Evolutionary conservation across 148 eudicot species (phyloP).

Genomic region (Fagopyrum homotropicum): DNA sequence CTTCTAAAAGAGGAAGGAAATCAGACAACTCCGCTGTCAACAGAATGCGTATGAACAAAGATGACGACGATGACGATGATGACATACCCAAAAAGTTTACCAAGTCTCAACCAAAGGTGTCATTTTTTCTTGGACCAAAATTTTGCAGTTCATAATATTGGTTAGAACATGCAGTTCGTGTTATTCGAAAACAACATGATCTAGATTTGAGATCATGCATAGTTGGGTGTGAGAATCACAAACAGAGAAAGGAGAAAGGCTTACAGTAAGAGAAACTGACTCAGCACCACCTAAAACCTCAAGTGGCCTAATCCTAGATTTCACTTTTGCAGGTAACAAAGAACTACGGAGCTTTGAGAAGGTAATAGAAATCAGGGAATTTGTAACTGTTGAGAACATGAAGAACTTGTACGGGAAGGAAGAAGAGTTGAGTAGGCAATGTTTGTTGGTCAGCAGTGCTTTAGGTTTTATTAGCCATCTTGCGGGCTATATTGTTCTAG

Average conservation of each 20-base stretch:
- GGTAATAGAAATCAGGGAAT: background rate
- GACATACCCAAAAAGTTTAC: slow-evolving; percentile 35
- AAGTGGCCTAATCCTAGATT: background rate
- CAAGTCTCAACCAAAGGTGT: slow-evolving; percentile 71
- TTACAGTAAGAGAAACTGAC: background rate
- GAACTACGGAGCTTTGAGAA: slow-evolving; percentile 10
- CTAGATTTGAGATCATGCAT: background rate
- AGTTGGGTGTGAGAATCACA: background rate
- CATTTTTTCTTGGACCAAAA: background rate
- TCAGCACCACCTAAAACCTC: background rate
- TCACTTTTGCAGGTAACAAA: slow-evolving; percentile 3
- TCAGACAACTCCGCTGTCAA: slow-evolving; percentile 57
- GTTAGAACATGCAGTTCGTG: background rate
- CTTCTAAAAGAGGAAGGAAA: slow-evolving; percentile 80
- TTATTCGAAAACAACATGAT: background rate
- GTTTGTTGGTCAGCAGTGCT: background rate
- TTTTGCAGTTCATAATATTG: background rate
- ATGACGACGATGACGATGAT: slow-evolving; percentile 62
- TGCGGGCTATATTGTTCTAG: background rate
- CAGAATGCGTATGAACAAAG: slow-evolving; percentile 47
- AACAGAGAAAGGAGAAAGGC: background rate
- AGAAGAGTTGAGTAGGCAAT: background rate
- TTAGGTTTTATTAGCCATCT: background rate
- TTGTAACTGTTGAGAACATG: background rate
- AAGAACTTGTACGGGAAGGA: background rate